Evolutionary conservation across 805 yeast species (phyloP).

Genomic region (Helenozyma baotianmanensis): DNA sequence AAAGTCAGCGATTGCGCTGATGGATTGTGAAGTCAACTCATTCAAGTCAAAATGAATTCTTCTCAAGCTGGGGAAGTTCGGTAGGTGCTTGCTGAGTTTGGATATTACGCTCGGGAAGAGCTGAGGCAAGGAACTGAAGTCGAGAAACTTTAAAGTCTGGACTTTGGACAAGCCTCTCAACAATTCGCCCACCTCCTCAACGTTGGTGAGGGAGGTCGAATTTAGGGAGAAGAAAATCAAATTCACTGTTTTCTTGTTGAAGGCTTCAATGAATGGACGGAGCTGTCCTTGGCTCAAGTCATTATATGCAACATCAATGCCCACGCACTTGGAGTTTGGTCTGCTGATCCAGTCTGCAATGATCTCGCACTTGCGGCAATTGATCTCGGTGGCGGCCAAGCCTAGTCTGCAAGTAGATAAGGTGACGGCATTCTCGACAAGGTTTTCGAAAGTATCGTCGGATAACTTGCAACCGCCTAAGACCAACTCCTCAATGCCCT

Average conservation of each 20-base stretch:
- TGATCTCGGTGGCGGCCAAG: slow-evolving; percentile 48
- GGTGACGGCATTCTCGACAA: slow-evolving; percentile 39
- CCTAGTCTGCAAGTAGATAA: slow-evolving; percentile 48
- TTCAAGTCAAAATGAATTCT: slow-evolving; percentile 54
- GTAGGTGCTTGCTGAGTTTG: slow-evolving; percentile 39
- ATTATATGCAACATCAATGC: slow-evolving; percentile 54
- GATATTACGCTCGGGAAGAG: slow-evolving; percentile 50
- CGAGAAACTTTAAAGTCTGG: slow-evolving; percentile 44
- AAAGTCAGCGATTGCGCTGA: slow-evolving; percentile 45
- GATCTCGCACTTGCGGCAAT: slow-evolving; percentile 34
- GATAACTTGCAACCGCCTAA: slow-evolving; percentile 52
- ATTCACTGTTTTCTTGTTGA: slow-evolving; percentile 30
- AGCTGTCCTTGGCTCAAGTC: slow-evolving; percentile 46
- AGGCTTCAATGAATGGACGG: slow-evolving; percentile 41
- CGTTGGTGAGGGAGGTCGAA: slow-evolving; percentile 43
- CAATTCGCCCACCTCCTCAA: slow-evolving; percentile 33
- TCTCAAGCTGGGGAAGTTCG: slow-evolving; percentile 41
- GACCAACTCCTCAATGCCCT: slow-evolving; percentile 56
- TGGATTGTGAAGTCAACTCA: slow-evolving; percentile 42
- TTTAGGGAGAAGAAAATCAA: slow-evolving; percentile 50
- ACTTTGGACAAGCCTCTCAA: slow-evolving; percentile 35
- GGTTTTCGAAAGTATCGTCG: slow-evolving; percentile 35
- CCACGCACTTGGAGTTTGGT: slow-evolving; percentile 43
- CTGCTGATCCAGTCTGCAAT: slow-evolving; percentile 47
- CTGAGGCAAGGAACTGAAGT: slow-evolving; percentile 49